Conservation (phyloP, 73 alveolate genomes). For the Breviolum minutum region DNA sequence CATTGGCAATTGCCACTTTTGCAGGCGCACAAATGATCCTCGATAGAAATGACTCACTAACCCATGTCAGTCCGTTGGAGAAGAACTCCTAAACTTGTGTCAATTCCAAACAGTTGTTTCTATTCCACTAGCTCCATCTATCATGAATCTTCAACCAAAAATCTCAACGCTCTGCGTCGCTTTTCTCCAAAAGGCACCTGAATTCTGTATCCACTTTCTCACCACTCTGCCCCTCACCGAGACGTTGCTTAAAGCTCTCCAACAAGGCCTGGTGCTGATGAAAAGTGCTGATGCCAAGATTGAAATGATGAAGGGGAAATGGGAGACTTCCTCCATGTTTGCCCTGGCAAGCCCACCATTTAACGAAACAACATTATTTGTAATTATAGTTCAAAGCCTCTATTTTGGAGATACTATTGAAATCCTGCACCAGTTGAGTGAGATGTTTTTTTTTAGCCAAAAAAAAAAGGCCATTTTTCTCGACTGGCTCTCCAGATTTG, state of each 20-base stretch:
- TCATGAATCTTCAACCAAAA: too few relatives aligned
- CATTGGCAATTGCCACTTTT: too few relatives aligned
- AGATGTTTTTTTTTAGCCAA: neutral
- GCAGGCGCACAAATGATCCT: too few relatives aligned
- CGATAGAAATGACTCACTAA: neutral
- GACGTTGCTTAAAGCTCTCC: slow-evolving; percentile 57
- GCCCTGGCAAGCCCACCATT: neutral
- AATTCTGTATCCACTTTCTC: slow-evolving; percentile 65
- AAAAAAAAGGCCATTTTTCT: too few relatives aligned
- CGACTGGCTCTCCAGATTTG: neutral
- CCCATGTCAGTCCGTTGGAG: neutral
- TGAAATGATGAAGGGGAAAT: too few relatives aligned
- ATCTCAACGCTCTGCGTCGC: too few relatives aligned
- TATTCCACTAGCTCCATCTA: too few relatives aligned
- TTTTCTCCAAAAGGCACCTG: slow-evolving; percentile 2
- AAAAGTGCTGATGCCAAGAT: too few relatives aligned
- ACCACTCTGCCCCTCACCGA: slow-evolving; percentile 85
- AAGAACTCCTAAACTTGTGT: neutral
- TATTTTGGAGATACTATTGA: too few relatives aligned
- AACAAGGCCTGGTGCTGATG: slow-evolving; percentile 8
- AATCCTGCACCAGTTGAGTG: neutral
- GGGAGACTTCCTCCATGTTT: neutral
- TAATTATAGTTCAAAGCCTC: too few relatives aligned
- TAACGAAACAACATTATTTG: too few relatives aligned
- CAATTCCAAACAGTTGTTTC: neutral